Evolutionary conservation across 352 stramenopile genomes (phyloP).

Genomic region (Discostella stelligera): DNA sequence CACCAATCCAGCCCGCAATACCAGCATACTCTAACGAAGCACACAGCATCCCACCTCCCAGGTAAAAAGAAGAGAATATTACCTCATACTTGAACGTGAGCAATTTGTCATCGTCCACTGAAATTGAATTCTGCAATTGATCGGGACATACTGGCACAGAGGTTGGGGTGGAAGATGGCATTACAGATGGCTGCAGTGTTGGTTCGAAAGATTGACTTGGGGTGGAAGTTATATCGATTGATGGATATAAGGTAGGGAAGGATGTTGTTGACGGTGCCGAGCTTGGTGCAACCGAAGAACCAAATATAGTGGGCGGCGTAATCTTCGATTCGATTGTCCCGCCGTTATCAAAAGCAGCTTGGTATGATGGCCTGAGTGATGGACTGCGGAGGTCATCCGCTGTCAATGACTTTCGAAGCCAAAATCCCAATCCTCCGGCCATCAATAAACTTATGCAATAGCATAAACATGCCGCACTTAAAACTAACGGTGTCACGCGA

Average conservation of each 20-base stretch:
- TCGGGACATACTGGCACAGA: slow-evolving; percentile 35
- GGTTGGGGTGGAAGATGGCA: slow-evolving; percentile 32
- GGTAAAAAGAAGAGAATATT: slow-evolving; percentile 15
- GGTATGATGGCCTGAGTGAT: not conserved
- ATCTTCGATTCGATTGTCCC: not conserved
- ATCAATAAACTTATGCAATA: slow-evolving; percentile 18
- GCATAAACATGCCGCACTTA: slow-evolving; percentile 12
- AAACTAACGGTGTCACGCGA: slow-evolving; percentile 1
- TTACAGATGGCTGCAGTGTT: slow-evolving; percentile 16
- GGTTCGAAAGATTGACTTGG: slow-evolving; percentile 13
- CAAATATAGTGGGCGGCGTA: not conserved
- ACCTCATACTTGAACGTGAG: slow-evolving; percentile 48
- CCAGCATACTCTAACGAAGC: slow-evolving; percentile 41
- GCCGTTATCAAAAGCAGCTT: not conserved
- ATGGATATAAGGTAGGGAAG: slow-evolving; percentile 3
- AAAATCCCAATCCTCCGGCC: slow-evolving; percentile 15
- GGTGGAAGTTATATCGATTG: slow-evolving; percentile 5
- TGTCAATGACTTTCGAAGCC: slow-evolving; percentile 13
- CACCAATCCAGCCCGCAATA: slow-evolving; percentile 43
- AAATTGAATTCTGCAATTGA: slow-evolving; percentile 26
- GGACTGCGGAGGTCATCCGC: not conserved
- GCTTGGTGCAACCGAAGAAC: not conserved
- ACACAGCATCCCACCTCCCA: slow-evolving; percentile 37
- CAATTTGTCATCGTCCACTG: slow-evolving; percentile 23
- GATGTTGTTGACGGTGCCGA: slow-evolving; percentile 1